Evolutionary conservation across 768 basidiomycete species (phyloP).

Genomic region (Dacryopinax primogenitus): DNA sequence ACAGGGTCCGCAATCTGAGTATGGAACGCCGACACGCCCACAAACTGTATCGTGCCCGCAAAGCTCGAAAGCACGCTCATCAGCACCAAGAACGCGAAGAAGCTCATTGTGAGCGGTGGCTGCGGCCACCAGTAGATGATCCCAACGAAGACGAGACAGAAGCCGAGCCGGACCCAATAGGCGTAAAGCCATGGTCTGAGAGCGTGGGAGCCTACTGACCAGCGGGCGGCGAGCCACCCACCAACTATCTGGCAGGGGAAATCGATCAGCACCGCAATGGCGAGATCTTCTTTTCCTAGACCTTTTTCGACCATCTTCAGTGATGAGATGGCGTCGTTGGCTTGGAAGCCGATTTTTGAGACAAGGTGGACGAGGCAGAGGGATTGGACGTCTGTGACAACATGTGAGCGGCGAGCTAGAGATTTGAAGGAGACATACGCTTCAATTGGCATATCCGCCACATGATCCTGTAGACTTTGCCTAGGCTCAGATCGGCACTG

Average conservation of each 20-base stretch:
- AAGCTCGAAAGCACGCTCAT: conserved; percentile 78
- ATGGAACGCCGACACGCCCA: conserved; percentile 98
- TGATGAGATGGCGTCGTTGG: conserved; percentile 79
- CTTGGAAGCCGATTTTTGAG: conserved; percentile 88
- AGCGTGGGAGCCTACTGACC: conserved; percentile 69
- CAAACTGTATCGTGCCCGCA: conserved; percentile 94
- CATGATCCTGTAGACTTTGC: conserved; percentile 82
- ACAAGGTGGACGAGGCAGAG: conserved; percentile 78
- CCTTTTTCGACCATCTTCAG: conserved; percentile 97
- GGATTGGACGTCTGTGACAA: conserved; percentile 65
- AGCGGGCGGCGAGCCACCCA: conserved; percentile 86
- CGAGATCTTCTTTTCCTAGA: conserved; percentile 85
- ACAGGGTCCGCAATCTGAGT: conserved; percentile 90
- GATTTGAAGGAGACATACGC: conserved; percentile 42
- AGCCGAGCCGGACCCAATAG: conserved; percentile 73
- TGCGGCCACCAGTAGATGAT: conserved; percentile 77
- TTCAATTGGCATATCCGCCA: conserved; percentile 85
- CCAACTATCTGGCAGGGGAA: conserved; percentile 95
- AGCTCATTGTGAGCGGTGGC: conserved; percentile 55
- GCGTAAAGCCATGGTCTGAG: conserved; percentile 81
- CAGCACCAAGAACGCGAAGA: conserved; percentile 67
- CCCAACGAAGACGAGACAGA: conserved; percentile 57
- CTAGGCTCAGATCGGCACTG: conserved; percentile 79
- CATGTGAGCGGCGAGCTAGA: neutral
- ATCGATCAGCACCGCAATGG: conserved; percentile 89